These are phyloP conservation scores for Daldinia caldariorum DNA, from an alignment of 495 filamentous ascomycete genomes.

Conservation along the genomic window DNA sequence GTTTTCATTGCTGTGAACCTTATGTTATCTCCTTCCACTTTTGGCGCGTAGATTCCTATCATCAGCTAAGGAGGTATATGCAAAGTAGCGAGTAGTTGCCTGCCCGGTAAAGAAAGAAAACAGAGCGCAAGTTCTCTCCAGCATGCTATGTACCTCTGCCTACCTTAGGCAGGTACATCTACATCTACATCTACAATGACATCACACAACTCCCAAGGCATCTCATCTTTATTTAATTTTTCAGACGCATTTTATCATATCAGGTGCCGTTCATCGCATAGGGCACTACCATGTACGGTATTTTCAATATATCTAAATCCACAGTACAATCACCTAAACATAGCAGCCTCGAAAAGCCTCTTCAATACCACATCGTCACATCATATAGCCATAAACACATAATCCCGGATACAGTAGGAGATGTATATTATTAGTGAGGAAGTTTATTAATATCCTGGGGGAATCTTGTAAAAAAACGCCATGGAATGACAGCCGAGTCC, in stretches of 20 bases:
- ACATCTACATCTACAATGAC: too few species aligned
- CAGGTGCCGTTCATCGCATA: not conserved
- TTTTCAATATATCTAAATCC: not conserved
- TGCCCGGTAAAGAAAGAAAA: too few species aligned
- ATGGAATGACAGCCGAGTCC: slow-evolving; percentile 29
- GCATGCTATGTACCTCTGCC: too few species aligned
- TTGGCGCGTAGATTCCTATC: too few species aligned
- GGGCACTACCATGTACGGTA: not conserved
- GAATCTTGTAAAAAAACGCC: slow-evolving; percentile 41
- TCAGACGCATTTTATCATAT: not conserved
- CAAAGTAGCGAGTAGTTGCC: too few species aligned
- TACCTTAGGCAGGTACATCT: too few species aligned
- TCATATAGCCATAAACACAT: not conserved
- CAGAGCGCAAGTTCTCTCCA: too few species aligned
- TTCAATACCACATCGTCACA: not conserved
- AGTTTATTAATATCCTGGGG: slow-evolving; percentile 38
- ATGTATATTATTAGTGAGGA: slow-evolving; percentile 9
- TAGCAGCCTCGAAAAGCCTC: not conserved
- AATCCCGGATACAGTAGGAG: not conserved
- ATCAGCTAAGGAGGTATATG: too few species aligned
- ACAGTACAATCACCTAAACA: not conserved
- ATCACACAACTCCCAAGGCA: not conserved
- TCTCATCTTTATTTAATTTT: not conserved
- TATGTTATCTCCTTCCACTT: not conserved
- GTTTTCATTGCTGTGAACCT: too few species aligned